Base-by-base conservation (phyloP, 345 rosid genomes). In the Bruguiera parviflora region DNA sequence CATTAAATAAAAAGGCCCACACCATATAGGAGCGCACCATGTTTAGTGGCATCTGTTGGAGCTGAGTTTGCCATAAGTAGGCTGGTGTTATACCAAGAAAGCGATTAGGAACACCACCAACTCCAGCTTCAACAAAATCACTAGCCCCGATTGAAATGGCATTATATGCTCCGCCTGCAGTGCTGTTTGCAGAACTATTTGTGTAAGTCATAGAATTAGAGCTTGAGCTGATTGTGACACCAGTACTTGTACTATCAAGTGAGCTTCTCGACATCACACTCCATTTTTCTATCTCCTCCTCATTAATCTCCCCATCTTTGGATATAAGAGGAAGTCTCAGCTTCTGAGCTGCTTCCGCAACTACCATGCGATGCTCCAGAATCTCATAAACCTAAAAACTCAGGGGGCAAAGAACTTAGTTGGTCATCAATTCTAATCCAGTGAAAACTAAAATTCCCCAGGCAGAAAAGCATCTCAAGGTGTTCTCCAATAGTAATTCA, bases 301-400 rank as follows among this genome's bases (percentile, higher is more conserved):
- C 96, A 6, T 84, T 96, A 77, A 92, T 84, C 80, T 88, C 98
- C 63, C 98, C 98, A 73, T 88, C 96, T 70, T 88, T 86, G 31
- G 98, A 88, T 76, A 95, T 90, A 21, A 90, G 88, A 67, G 99
- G 99, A 73, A 95, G 91, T 78, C 97, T 88, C 73, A 95, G 77
- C 63, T 89, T 95, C 79, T 92, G 96, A 72, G 98, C 96, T 22
- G 96, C 96, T 85, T 95, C 99, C 28, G 99, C 94, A 61, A 95
- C 96, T 72, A 86, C 91, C 77, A 95, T 71, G 28, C 92, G 88
- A 69, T 92, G 98, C 83, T 95, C 98, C 68, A 95, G 81, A 65
- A 79, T 85, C 84, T 92, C 96, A 66, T 88, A 92, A 70, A 88
- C 96, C 99, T 95, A 75, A 7, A 37, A 55, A 78, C 64, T 66